Evolutionary conservation across 495 filamentous ascomycete genomes (phyloP).

Genomic region (Entonaema liquescens): DNA sequence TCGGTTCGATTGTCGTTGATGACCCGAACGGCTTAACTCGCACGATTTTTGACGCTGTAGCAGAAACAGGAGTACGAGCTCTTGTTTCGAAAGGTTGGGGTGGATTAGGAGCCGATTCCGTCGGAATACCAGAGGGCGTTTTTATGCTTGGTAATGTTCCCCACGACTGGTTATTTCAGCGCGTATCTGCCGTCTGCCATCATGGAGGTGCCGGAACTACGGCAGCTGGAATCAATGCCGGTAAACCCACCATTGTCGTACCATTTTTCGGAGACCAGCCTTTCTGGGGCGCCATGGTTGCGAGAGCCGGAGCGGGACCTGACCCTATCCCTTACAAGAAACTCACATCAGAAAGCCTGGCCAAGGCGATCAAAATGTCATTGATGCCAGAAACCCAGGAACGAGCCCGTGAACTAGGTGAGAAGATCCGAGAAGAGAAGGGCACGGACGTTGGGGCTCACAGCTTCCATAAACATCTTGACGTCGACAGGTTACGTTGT

Average conservation of each 20-base stretch:
- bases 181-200: constrained; percentile 79
- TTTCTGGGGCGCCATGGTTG: constrained; percentile 84
- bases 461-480: constrained; percentile 74
- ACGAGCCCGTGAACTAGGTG: constrained; percentile 66
- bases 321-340: constrained; percentile 73
- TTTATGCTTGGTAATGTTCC: constrained; percentile 81
- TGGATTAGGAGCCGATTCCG: constrained; percentile 69
- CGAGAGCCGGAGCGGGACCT: constrained; percentile 75
- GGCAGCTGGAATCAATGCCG: constrained; percentile 73
- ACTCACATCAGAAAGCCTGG: constrained; percentile 69
- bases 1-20: constrained; percentile 83
- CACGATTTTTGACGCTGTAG: constrained; percentile 73
- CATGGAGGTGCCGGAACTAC: constrained; percentile 87
- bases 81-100: constrained; percentile 86
- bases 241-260: constrained; percentile 76
- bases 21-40: constrained; percentile 72
- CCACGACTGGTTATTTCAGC: constrained; percentile 84
- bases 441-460: constrained; percentile 70
- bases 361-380: constrained; percentile 66
- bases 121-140: constrained; percentile 70
- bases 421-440: constrained; percentile 69
- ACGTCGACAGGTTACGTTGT: constrained; percentile 69
- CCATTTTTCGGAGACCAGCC: constrained; percentile 90
- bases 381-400: constrained; percentile 63
- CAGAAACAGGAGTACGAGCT: constrained; percentile 71